phyloP scores from a whole-genome alignment of 768 basidiomycete genomes.

The Rhodocollybia butyracea region DNA sequence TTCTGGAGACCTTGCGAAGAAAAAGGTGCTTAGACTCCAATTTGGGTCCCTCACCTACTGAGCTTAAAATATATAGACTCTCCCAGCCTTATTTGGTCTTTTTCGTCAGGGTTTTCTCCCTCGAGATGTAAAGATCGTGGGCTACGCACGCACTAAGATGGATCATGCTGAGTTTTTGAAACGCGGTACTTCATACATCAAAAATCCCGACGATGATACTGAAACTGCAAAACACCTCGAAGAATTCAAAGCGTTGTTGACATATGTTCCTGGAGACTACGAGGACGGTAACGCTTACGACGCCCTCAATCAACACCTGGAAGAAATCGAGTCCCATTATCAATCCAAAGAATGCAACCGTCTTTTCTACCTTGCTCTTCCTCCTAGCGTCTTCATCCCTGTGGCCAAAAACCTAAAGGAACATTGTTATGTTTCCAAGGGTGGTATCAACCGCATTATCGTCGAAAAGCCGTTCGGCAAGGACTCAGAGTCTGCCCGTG shows the following conservation, averaged over 20 bases:
- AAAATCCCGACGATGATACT: constrained; percentile 63
- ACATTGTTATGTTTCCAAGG: constrained; percentile 66
- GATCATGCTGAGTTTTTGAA: constrained; percentile 79
- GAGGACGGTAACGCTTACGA: constrained; percentile 81
- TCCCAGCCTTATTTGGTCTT: constrained; percentile 92
- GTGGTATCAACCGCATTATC: constrained; percentile 86
- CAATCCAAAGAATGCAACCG: constrained; percentile 66
- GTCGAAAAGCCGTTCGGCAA: constrained; percentile 99
- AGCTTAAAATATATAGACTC: constrained; percentile 57
- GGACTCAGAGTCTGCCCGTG: constrained; percentile 80
- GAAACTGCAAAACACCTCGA: constrained; percentile 61
- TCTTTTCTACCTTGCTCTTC: constrained; percentile 95
- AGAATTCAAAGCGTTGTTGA: constrained; percentile 77
- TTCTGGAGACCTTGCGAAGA: constrained; percentile 97
- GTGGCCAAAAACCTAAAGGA: constrained; percentile 83
- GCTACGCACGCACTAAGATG: constrained; percentile 98
- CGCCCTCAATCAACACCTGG: constrained; percentile 70
- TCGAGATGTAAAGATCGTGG: constrained; percentile 82
- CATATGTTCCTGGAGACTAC: constrained; percentile 87
- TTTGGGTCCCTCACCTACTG: constrained; percentile 8
- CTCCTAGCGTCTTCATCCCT: constrained; percentile 92
- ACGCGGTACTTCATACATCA: constrained; percentile 83
- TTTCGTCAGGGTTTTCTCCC: constrained; percentile 81
- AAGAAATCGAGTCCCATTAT: constrained; percentile 74
- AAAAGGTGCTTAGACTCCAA: constrained; percentile 60